phyloP scores from a whole-genome alignment of 1,284 basidiomycete species.

The Naganishia cerealis region DNA sequence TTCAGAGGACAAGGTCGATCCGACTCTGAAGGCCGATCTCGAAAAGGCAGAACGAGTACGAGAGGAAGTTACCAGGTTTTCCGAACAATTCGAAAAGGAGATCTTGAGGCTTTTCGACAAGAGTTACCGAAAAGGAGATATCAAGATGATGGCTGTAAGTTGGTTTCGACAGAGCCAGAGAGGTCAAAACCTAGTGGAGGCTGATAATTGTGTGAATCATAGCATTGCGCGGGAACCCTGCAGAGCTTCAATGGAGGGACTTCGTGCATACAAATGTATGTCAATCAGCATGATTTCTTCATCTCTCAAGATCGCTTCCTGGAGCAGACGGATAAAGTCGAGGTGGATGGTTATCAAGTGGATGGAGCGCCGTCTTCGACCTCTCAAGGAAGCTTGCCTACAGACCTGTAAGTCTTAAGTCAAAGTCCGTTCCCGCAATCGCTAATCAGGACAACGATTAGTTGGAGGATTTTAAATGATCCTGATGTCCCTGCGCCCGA shows the following conservation, averaged over 20 bases:
- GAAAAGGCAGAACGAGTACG: slow-evolving; percentile 52
- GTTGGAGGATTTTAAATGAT: slow-evolving; percentile 78
- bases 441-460: slow-evolving; percentile 43
- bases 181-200: neutral
- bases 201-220: neutral
- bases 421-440: neutral
- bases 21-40: slow-evolving; percentile 43
- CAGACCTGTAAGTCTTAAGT: slow-evolving; percentile 21
- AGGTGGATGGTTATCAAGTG: slow-evolving; percentile 38
- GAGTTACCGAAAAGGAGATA: slow-evolving; percentile 92
- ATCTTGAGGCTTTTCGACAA: slow-evolving; percentile 94
- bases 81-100: slow-evolving; percentile 98
- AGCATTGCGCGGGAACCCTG: slow-evolving; percentile 96
- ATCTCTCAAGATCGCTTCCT: slow-evolving; percentile 72
- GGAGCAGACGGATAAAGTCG: slow-evolving; percentile 40
- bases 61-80: slow-evolving; percentile 83
- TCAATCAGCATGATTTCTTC: slow-evolving; percentile 99
- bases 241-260: slow-evolving; percentile 97
- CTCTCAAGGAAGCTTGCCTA: neutral
- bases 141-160: slow-evolving; percentile 96
- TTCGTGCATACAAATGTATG: slow-evolving; percentile 96
- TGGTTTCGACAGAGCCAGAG: neutral
- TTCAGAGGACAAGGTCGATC: slow-evolving; percentile 36
- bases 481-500: slow-evolving; percentile 77
- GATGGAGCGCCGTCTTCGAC: slow-evolving; percentile 13